phyloP scores from a whole-genome alignment of 169 alveolate genomes.

The Plasmodium falciparum region DNA sequence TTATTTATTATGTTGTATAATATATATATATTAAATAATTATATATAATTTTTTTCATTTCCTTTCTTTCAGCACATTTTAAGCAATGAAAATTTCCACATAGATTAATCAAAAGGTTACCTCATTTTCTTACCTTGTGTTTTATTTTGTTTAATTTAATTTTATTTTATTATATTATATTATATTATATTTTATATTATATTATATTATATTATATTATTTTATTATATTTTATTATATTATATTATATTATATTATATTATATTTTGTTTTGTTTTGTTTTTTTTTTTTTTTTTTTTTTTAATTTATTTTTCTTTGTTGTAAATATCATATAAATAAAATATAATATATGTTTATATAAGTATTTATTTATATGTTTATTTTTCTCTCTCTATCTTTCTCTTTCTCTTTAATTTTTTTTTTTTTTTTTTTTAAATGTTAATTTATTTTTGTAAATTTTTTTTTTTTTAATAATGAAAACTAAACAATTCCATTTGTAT shows the following conservation, averaged over 20 bases:
- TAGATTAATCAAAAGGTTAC: conserved; percentile 26
- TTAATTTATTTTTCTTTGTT: conserved; percentile 15
- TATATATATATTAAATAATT: neutral
- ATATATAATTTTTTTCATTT: neutral
- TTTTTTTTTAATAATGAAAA: conserved; percentile 1
- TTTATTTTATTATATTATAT: neutral
- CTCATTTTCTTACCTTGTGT: neutral
- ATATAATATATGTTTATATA: neutral
- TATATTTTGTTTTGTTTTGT: neutral
- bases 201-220: neutral
- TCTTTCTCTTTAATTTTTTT: neutral
- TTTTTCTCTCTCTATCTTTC: neutral
- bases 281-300: conserved; percentile 9
- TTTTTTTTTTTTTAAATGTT: conserved; percentile 1
- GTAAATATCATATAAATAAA: neutral
- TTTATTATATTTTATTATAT: neutral
- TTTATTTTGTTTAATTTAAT: neutral
- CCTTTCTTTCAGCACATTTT: conserved; percentile 44
- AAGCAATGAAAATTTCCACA: conserved; percentile 76
- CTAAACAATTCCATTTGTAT: conserved; percentile 32
- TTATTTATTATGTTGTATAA: neutral
- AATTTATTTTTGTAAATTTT: neutral
- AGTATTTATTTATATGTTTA: neutral
- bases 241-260: neutral
- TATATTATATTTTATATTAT: neutral